phyloP scores from a whole-genome alignment of 352 stramenopile genomes.

The Globisporangium mamillatum region DNA sequence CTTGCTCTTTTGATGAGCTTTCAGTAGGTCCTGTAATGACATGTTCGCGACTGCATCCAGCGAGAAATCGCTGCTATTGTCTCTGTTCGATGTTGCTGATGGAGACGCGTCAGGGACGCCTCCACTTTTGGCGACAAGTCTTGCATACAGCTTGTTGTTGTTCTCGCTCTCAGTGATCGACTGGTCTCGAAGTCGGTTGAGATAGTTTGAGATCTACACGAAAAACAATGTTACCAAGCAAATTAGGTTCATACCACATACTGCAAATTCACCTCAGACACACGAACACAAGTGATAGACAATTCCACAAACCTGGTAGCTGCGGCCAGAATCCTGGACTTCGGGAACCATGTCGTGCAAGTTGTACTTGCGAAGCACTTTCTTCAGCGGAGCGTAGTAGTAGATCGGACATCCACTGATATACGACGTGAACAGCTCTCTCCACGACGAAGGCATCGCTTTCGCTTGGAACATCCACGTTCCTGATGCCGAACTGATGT shows the following conservation, averaged over 20 bases:
- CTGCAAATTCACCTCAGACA: neutral
- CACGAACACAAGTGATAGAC: neutral
- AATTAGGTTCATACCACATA: neutral
- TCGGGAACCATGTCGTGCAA: conserved; percentile 86
- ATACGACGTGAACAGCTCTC: conserved; percentile 80
- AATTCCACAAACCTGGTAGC: conserved; percentile 60
- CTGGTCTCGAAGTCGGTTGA: conserved; percentile 73
- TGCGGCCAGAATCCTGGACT: conserved; percentile 74
- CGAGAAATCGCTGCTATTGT: conserved; percentile 26
- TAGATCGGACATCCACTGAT: conserved; percentile 72
- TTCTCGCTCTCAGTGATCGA: conserved; percentile 70
- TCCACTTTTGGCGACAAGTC: conserved; percentile 25
- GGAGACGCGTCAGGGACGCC: conserved; percentile 36
- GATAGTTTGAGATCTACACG: conserved; percentile 57
- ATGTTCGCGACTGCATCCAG: conserved; percentile 65
- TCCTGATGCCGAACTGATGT: conserved; percentile 54
- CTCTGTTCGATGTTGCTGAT: conserved; percentile 26
- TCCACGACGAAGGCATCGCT: conserved; percentile 83
- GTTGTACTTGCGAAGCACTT: conserved; percentile 85
- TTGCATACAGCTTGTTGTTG: conserved; percentile 76
- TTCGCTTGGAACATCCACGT: conserved; percentile 87
- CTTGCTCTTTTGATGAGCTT: conserved; percentile 49
- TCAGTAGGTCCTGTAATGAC: conserved; percentile 59
- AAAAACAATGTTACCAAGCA: neutral
- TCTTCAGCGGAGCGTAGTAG: conserved; percentile 81